A percentile compares a stretch with the other conserved stretches of the same genome.
phyloP scores from a whole-genome alignment of 805 yeast genomes.

The Cyberlindnera sargentensis region DNA sequence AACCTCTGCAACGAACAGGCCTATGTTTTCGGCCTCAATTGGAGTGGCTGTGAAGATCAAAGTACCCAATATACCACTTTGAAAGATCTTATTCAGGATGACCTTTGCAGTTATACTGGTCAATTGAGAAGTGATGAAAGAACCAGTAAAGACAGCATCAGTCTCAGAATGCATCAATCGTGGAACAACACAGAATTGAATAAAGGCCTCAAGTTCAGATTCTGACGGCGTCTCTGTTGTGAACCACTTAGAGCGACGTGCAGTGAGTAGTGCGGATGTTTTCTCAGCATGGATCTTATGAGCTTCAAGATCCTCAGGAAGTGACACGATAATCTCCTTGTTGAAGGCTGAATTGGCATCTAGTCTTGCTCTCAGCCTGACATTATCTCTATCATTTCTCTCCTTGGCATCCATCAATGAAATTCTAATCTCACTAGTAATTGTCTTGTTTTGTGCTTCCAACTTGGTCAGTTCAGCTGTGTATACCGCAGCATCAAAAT shows the following conservation, averaged over 20 bases:
- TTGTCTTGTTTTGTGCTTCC: constrained; percentile 27
- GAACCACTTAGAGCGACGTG: constrained; percentile 36
- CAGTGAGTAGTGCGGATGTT: constrained; percentile 24
- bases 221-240: constrained; percentile 5
- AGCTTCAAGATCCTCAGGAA: constrained; percentile 9
- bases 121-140: constrained; percentile 50
- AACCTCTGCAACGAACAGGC: constrained; percentile 58
- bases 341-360: constrained; percentile 5
- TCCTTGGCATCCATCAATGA: constrained; percentile 1
- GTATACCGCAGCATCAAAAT: constrained; percentile 45
- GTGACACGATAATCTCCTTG: constrained; percentile 1
- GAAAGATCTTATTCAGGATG: constrained; percentile 41
- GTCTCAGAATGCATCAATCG: constrained; percentile 71
- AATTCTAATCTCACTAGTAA: constrained; percentile 28
- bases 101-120: constrained; percentile 32
- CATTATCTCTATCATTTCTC: constrained; percentile 5
- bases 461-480: constrained; percentile 37
- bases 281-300: constrained; percentile 37
- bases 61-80: constrained; percentile 41
- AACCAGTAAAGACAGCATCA: constrained; percentile 68
- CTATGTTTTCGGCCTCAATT: constrained; percentile 75
- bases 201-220: constrained; percentile 29
- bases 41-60: constrained; percentile 66
- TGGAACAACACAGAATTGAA: constrained; percentile 67
- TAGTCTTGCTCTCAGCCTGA: constrained; percentile 18